Conservation (phyloP, 129 eudicot species). For the Scalesia atractyloides region DNA sequence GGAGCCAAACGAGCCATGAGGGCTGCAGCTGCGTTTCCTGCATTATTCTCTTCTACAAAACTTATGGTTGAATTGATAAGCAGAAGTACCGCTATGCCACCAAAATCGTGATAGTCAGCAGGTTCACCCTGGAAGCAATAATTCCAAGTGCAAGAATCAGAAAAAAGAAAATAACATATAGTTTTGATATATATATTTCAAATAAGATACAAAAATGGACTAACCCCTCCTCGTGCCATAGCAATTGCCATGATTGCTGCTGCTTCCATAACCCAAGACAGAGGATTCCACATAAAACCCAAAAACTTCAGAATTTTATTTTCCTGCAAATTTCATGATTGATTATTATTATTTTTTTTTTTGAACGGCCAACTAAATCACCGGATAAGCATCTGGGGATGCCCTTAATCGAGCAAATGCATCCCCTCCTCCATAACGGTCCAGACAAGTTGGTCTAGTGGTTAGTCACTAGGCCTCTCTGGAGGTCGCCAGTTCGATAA, state of each 20-base stretch:
- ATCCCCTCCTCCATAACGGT: too few species aligned
- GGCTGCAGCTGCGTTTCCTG: conserved; percentile 64
- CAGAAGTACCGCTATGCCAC: conserved; percentile 46
- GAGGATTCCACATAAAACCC: conserved; percentile 65
- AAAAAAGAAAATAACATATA: background rate
- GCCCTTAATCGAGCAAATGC: too few species aligned
- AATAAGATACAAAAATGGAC: conserved; percentile 18
- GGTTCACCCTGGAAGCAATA: conserved; percentile 22
- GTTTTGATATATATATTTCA: background rate
- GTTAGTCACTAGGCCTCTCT: too few species aligned
- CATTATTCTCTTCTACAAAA: conserved; percentile 59
- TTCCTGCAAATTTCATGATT: conserved; percentile 35
- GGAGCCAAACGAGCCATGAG: conserved; percentile 67
- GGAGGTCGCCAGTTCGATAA: too few species aligned
- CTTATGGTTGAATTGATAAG: conserved; percentile 55
- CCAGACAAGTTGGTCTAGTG: too few species aligned
- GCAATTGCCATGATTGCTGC: conserved; percentile 57
- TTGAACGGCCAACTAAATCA: too few species aligned
- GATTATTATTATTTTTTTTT: too few species aligned
- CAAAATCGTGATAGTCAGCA: conserved; percentile 46
- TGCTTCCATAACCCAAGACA: conserved; percentile 65
- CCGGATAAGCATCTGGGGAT: too few species aligned
- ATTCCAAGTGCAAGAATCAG: conserved; percentile 8
- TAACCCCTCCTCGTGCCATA: conserved; percentile 57
- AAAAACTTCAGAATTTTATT: conserved; percentile 53